Evolutionary conservation across 129 eudicot genomes (phyloP).

Genomic region (Rutidosis leptorrhynchoides): DNA sequence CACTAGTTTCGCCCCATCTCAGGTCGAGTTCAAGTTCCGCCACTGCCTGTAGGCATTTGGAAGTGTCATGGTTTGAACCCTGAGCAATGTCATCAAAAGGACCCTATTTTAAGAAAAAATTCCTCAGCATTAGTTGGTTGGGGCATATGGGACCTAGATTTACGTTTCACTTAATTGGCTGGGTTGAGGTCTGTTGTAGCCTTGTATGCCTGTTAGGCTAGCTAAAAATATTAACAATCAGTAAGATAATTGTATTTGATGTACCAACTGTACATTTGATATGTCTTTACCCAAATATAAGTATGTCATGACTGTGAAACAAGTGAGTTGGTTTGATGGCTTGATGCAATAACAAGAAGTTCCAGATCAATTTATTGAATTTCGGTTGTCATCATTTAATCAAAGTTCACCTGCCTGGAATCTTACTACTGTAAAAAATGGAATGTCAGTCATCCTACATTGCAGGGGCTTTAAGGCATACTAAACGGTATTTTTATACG

Average conservation of each 20-base stretch:
- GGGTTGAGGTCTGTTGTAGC: not conserved
- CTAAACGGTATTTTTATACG: not conserved
- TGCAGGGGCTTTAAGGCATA: not conserved
- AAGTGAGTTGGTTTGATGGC: not conserved
- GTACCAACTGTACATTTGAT: not conserved
- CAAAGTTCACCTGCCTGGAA: not conserved
- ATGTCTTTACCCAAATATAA: not conserved
- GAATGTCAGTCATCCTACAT: not conserved
- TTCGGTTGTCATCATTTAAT: not conserved
- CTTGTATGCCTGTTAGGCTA: not conserved
- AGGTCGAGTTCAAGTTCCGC: too few species aligned
- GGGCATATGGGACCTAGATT: not conserved
- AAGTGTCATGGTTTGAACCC: not conserved
- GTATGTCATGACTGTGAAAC: not conserved
- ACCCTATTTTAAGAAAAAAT: not conserved
- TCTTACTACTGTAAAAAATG: not conserved
- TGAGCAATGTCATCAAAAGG: not conserved
- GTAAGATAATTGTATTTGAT: not conserved
- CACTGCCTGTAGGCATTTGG: not conserved
- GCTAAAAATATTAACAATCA: too few species aligned
- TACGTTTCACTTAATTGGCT: not conserved
- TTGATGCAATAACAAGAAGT: constrained; percentile 3
- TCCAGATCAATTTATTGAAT: not conserved
- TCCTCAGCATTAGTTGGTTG: not conserved
- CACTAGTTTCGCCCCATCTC: too few species aligned